Percentiles rank a stretch among this genome's conserved stretches.
Conservation (phyloP, 345 rosid genomes). For the Syzygium oleosum region DNA sequence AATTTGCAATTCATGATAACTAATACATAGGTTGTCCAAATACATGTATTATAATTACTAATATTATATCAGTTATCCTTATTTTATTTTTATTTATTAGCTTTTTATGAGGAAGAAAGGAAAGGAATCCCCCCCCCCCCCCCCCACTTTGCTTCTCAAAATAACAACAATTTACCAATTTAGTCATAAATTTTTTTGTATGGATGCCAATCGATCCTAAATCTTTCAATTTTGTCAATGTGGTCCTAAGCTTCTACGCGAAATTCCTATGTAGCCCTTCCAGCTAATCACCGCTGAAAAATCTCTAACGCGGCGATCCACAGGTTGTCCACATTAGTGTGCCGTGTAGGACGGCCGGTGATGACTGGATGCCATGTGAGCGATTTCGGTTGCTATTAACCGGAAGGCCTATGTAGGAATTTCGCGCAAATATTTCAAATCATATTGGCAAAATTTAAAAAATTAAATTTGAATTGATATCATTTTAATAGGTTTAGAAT, state of each 20-base stretch:
- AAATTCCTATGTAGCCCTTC: accelerated
- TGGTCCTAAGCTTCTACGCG: accelerated
- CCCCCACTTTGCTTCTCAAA: accelerated
- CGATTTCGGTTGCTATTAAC: too few relatives aligned
- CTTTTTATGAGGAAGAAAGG: neutral
- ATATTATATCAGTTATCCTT: accelerated
- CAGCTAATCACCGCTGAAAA: accelerated
- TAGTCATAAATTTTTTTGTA: too few relatives aligned
- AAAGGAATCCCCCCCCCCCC: too few relatives aligned
- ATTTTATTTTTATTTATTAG: neutral
- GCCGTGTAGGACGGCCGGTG: accelerated
- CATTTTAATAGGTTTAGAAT: accelerated
- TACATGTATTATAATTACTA: neutral
- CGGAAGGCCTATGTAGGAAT: too few relatives aligned
- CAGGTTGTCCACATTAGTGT: accelerated
- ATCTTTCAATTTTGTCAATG: accelerated
- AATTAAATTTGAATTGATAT: neutral
- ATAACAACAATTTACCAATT: too few relatives aligned
- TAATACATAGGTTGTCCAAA: neutral
- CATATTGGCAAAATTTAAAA: accelerated
- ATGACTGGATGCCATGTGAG: too few relatives aligned
- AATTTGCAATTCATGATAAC: neutral
- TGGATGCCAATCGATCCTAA: accelerated
- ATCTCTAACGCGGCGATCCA: accelerated
- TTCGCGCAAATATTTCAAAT: neutral